These are phyloP conservation scores for Trametes punicea DNA, from an alignment of 768 basidiomycete species.

Conservation along the genomic window DNA sequence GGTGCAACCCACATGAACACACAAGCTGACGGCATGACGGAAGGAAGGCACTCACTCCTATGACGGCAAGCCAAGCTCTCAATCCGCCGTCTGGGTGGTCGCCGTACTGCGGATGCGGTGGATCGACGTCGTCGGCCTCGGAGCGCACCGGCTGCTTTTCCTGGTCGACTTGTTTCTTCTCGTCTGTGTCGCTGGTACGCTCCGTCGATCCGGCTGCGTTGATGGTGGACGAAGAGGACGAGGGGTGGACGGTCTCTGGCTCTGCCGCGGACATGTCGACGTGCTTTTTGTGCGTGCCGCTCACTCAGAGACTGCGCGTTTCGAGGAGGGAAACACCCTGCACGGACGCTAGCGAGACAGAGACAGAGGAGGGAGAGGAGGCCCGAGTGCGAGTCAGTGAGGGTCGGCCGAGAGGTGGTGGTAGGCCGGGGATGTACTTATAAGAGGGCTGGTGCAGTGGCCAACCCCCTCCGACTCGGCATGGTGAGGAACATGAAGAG, in stretches of 20 bases:
- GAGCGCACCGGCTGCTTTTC: slow-evolving; percentile 1
- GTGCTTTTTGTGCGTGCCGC: no score
- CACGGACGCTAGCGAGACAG: no score
- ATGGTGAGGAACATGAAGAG: not conserved
- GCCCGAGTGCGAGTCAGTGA: no score
- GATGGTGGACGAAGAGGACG: slow-evolving; percentile 4
- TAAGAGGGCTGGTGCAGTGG: not conserved
- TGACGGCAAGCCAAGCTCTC: slow-evolving; percentile 41
- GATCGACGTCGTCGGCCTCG: slow-evolving; percentile 9
- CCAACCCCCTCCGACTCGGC: not conserved
- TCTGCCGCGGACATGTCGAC: not conserved
- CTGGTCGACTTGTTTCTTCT: not conserved
- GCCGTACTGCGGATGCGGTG: slow-evolving; percentile 1
- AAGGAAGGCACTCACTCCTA: slow-evolving; percentile 33
- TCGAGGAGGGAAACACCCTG: no score
- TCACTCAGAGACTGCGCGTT: no score
- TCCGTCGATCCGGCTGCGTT: not conserved
- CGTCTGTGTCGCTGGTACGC: slow-evolving; percentile 8
- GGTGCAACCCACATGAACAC: not conserved
- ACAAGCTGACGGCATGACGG: not conserved
- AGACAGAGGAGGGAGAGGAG: no score
- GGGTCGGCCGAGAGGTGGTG: not conserved
- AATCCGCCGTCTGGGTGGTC: slow-evolving; percentile 44
- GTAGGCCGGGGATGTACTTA: not conserved
- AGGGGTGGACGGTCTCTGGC: not conserved